Evolutionary conservation across 495 filamentous ascomycete species (phyloP).

Genomic region (Penicillium tannophilum): DNA sequence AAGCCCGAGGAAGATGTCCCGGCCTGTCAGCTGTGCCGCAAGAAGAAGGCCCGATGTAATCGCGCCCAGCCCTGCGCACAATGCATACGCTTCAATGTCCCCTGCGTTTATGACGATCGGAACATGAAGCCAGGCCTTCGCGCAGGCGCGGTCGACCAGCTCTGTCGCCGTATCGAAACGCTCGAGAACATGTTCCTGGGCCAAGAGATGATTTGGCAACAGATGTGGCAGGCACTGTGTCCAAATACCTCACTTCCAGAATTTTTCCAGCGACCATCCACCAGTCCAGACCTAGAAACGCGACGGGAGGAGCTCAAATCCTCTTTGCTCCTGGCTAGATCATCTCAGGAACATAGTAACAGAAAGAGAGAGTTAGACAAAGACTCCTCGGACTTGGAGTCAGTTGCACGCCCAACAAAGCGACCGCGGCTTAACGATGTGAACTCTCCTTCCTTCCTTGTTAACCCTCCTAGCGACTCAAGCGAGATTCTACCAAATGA

Average conservation of each 20-base stretch:
- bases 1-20: constrained; percentile 13
- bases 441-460: too few relatives aligned
- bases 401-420: too few relatives aligned
- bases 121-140: constrained; percentile 40
- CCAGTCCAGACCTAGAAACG: constrained; percentile 4
- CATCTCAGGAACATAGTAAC: too few relatives aligned
- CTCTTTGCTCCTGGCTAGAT: background rate
- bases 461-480: too few relatives aligned
- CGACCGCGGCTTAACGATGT: too few relatives aligned
- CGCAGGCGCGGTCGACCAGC: constrained; percentile 44
- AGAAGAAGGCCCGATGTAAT: constrained; percentile 46
- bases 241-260: constrained; percentile 11
- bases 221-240: constrained; percentile 22
- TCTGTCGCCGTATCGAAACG: constrained; percentile 37
- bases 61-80: constrained; percentile 43
- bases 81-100: constrained; percentile 33
- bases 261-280: background rate
- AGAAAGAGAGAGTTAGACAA: too few relatives aligned
- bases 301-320: constrained; percentile 16
- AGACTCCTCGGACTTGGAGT: too few relatives aligned
- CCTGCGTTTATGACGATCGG: constrained; percentile 43
- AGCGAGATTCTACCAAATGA: too few relatives aligned
- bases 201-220: constrained; percentile 30
- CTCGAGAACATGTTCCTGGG: constrained; percentile 38
- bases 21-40: constrained; percentile 43